Percentiles rank a stretch among this genome's conserved stretches.
These are phyloP conservation scores for Neurospora sp. DNA, from an alignment of 495 filamentous ascomycete genomes.

Conservation along the genomic window DNA sequence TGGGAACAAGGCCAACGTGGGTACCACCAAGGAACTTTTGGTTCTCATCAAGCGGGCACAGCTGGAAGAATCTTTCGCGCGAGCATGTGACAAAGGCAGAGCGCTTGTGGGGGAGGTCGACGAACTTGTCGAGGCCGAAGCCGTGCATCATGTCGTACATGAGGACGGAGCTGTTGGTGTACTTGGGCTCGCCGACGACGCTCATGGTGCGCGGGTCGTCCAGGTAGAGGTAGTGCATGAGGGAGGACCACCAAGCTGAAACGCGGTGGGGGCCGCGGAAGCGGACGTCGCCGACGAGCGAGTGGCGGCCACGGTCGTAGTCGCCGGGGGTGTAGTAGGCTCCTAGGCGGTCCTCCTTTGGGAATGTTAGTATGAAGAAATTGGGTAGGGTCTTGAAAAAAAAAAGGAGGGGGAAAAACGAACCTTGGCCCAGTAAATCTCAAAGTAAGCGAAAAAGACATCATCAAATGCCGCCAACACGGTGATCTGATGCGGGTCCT, in stretches of 20 bases:
- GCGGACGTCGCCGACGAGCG: constrained; percentile 52
- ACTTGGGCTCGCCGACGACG: constrained; percentile 57
- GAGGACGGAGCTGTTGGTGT: constrained; percentile 47
- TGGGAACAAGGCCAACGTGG: constrained; percentile 33
- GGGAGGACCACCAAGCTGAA: constrained; percentile 56
- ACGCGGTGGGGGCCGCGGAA: constrained; percentile 56
- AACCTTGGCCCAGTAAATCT: constrained; percentile 65
- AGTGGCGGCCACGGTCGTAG: constrained; percentile 60
- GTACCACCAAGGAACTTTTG: constrained; percentile 38
- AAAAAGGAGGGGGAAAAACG: not conserved
- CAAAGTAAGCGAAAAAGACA: constrained; percentile 54
- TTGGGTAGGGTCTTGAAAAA: not conserved
- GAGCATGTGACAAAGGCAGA: constrained; percentile 49
- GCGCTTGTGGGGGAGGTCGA: constrained; percentile 57
- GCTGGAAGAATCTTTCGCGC: constrained; percentile 58
- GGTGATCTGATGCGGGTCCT: constrained; percentile 52
- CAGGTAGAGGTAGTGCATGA: constrained; percentile 61
- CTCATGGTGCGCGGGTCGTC: constrained; percentile 54
- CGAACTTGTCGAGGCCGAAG: constrained; percentile 52
- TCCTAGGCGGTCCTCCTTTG: constrained; percentile 56
- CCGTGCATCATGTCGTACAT: constrained; percentile 58
- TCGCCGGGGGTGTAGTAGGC: constrained; percentile 53
- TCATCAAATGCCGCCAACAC: constrained; percentile 54
- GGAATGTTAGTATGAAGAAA: not conserved
- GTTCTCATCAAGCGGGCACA: constrained; percentile 47